A percentile compares a stretch with the other conserved stretches of the same genome.
Conservation (phyloP, 2,329 filamentous ascomycete genomes). For the Colletotrichum sp. region DNA sequence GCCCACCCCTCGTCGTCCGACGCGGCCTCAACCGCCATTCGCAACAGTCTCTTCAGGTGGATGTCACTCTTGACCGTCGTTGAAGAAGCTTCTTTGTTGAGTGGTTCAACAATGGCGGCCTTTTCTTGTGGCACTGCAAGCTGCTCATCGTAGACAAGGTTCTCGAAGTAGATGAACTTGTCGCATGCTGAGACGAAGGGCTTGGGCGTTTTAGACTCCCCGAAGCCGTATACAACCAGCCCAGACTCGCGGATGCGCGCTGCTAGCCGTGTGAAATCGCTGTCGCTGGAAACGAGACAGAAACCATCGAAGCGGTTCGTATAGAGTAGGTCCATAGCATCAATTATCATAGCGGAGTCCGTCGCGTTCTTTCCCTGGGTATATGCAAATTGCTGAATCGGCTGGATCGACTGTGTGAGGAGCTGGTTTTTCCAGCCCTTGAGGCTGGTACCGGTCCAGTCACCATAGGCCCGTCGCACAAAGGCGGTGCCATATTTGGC, state of each 20-base stretch:
- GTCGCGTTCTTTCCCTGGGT: conserved; percentile 40
- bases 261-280: conserved; percentile 40
- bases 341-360: conserved; percentile 40
- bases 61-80: background rate
- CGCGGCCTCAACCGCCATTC: conserved; percentile 21
- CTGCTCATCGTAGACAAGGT: conserved; percentile 8
- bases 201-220: conserved; percentile 34
- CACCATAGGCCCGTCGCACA: conserved; percentile 37
- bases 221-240: conserved; percentile 38
- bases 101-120: background rate
- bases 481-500: conserved; percentile 36
- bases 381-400: conserved; percentile 41
- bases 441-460: conserved; percentile 34
- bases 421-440: conserved; percentile 35
- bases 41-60: background rate
- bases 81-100: background rate
- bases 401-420: conserved; percentile 31
- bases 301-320: conserved; percentile 29
- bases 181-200: conserved; percentile 37
- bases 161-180: conserved; percentile 35
- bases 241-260: conserved; percentile 36
- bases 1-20: conserved; percentile 33
- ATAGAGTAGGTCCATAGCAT: conserved; percentile 42
- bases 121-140: background rate
- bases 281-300: conserved; percentile 35